Base-by-base conservation (phyloP, 129 eudicot genomes). In the Chrysanthemum makinoi region DNA sequence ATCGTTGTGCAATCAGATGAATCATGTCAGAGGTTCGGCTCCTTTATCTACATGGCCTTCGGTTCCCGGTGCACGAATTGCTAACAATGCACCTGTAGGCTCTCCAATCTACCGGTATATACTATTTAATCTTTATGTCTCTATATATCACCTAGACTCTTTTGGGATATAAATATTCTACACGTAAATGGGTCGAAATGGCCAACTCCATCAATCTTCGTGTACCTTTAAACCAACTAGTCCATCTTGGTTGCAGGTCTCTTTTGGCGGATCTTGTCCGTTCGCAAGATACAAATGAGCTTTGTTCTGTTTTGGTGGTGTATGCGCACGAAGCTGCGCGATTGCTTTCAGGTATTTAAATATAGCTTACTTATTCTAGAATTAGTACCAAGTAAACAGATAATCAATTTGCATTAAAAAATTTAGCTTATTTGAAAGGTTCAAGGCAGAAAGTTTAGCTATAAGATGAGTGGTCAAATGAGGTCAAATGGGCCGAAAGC, bases 41-140 rank as follows among this genome's bases (percentile, higher is more conserved):
- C 83, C 89, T 30, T 70, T 81, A 59, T 73, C 96, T 72, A 75
- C 89, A 35, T 52, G 74, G 63, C 63, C 91, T 68, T 61, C 87
- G 9, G 70, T 47, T 77, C 82, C 91, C 70, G 87, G 77, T 79
- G 78, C 87, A 26, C 80, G 80, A 68, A 82, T 79, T 47, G 73
- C 66, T 59, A 92, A 75, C 61, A 50, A 86, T 47, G 77, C 81
- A 47, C 70, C 82, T 26, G 47, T 62, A 70, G 89, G 91, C 53
- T 84, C 91, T 75, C 87, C 98, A 39, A 72, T 82, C 6, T 93
- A 93, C 74, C 81, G 91, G 98, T 93, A 75, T 24, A 10, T 68
- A 46, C 73, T 24, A 6, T 6, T 18, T 70, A 35, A 10, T 15
- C 12, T 3, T 10, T 5, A 30, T 8, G 20, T 4, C 35, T 30